Evolutionary conservation across 345 rosid genomes (phyloP).

Genomic region (Alliaria petiolata): DNA sequence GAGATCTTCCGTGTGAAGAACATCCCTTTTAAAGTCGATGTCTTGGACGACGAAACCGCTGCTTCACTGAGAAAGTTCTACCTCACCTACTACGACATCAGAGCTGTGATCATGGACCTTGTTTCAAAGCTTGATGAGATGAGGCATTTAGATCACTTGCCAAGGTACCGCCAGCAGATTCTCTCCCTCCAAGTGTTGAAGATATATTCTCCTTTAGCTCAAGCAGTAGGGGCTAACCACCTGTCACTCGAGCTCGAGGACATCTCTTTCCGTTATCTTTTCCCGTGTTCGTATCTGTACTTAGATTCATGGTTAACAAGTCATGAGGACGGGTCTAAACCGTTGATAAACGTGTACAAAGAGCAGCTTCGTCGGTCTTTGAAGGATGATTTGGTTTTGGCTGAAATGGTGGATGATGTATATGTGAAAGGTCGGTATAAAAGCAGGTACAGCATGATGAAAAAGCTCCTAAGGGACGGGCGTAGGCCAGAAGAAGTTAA

Average conservation of each 20-base stretch:
- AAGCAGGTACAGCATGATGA: conserved; percentile 91
- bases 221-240: conserved; percentile 62
- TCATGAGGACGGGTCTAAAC: conserved; percentile 60
- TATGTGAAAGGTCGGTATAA: conserved; percentile 75
- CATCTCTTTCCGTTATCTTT: conserved; percentile 71
- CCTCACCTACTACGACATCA: conserved; percentile 80
- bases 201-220: conserved; percentile 85
- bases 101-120: conserved; percentile 76
- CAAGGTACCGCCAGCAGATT: conserved; percentile 67
- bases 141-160: conserved; percentile 80
- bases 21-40: conserved; percentile 58
- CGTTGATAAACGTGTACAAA: conserved; percentile 56
- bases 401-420: conserved; percentile 52
- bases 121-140: conserved; percentile 79
- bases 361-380: conserved; percentile 63
- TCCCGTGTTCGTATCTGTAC: conserved; percentile 77
- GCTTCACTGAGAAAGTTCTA: conserved; percentile 79
- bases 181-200: conserved; percentile 75
- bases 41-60: conserved; percentile 73
- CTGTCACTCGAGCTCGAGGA: conserved; percentile 87
- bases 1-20: conserved; percentile 73
- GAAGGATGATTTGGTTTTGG: conserved; percentile 47
- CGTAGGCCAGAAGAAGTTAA: conserved; percentile 83
- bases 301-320: conserved; percentile 77
- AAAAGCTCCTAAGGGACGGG: conserved; percentile 86